A percentile compares a stretch with the other conserved stretches of the same genome.
phyloP scores from a whole-genome alignment of 129 eudicot genomes.

The Escallonia rubra region DNA sequence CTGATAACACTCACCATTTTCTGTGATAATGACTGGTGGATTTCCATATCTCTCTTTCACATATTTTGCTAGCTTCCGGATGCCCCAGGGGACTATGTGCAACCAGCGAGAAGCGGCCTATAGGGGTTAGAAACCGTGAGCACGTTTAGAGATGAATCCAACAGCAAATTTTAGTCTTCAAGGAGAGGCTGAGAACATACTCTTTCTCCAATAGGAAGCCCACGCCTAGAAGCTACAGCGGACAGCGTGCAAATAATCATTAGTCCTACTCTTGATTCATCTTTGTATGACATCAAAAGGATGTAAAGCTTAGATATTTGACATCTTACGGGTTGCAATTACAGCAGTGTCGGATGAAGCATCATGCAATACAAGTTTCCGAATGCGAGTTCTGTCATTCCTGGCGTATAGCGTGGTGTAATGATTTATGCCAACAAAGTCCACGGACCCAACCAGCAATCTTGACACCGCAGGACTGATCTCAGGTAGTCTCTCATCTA shows the following conservation, averaged over 20 bases:
- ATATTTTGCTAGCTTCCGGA: slow-evolving; percentile 55
- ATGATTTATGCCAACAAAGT: slow-evolving; percentile 86
- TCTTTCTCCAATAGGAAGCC: slow-evolving; percentile 76
- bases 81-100: slow-evolving; percentile 94
- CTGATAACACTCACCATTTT: slow-evolving; percentile 54
- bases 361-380: slow-evolving; percentile 61
- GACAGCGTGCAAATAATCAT: slow-evolving; percentile 16
- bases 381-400: slow-evolving; percentile 54
- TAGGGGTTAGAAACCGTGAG: slow-evolving; percentile 1
- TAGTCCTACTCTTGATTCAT: slow-evolving; percentile 1
- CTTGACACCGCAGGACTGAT: slow-evolving; percentile 49
- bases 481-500: slow-evolving; percentile 65
- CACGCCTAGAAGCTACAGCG: slow-evolving; percentile 60
- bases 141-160: slow-evolving; percentile 6
- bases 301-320: neutral
- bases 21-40: slow-evolving; percentile 81
- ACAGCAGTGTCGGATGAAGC: slow-evolving; percentile 73
- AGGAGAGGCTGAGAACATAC: slow-evolving; percentile 38
- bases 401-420: slow-evolving; percentile 82
- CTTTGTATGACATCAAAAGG: neutral
- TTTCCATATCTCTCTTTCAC: slow-evolving; percentile 74
- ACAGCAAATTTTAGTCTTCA: neutral
- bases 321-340: slow-evolving; percentile 54
- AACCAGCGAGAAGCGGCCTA: slow-evolving; percentile 91
- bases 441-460: slow-evolving; percentile 55